Conservation (phyloP, 495 filamentous ascomycete genomes). For the Cercophora scortea region DNA sequence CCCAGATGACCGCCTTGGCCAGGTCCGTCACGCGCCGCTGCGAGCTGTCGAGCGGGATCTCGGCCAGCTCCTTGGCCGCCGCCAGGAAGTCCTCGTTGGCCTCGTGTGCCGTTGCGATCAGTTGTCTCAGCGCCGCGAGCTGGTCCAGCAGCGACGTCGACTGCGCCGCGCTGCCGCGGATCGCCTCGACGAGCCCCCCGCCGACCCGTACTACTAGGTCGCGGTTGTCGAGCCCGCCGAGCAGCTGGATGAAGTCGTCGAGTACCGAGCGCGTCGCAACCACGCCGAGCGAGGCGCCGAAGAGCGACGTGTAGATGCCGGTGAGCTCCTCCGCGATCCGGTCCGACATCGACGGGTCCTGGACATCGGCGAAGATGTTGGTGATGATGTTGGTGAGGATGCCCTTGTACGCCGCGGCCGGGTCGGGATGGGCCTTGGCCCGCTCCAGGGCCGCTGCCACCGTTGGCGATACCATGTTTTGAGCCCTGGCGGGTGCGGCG, state of each 20-base stretch:
- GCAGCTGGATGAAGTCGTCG: slow-evolving; percentile 52
- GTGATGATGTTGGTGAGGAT: slow-evolving; percentile 63
- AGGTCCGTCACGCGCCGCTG: slow-evolving; percentile 74
- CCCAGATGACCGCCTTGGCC: slow-evolving; percentile 74
- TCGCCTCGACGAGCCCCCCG: slow-evolving; percentile 54
- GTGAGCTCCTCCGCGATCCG: slow-evolving; percentile 57
- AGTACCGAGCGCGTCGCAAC: slow-evolving; percentile 68
- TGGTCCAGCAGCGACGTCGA: slow-evolving; percentile 74
- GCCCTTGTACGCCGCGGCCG: slow-evolving; percentile 52
- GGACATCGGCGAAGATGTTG: slow-evolving; percentile 56
- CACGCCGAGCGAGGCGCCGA: slow-evolving; percentile 62
- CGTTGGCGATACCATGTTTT: slow-evolving; percentile 13
- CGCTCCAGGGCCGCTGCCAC: slow-evolving; percentile 46
- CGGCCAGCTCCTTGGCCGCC: slow-evolving; percentile 70
- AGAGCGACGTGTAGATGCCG: slow-evolving; percentile 59
- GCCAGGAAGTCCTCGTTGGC: slow-evolving; percentile 67
- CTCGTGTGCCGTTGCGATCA: slow-evolving; percentile 79
- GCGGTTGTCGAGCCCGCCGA: slow-evolving; percentile 45
- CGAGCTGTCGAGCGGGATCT: slow-evolving; percentile 79
- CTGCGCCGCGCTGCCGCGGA: slow-evolving; percentile 38
- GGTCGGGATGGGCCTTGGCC: slow-evolving; percentile 46
- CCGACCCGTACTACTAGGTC: slow-evolving; percentile 64
- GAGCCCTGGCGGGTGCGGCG: neutral
- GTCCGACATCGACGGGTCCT: slow-evolving; percentile 44
- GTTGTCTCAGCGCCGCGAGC: slow-evolving; percentile 69